Conservation (phyloP, 306 rosid species). For the Pueraria montana region DNA sequence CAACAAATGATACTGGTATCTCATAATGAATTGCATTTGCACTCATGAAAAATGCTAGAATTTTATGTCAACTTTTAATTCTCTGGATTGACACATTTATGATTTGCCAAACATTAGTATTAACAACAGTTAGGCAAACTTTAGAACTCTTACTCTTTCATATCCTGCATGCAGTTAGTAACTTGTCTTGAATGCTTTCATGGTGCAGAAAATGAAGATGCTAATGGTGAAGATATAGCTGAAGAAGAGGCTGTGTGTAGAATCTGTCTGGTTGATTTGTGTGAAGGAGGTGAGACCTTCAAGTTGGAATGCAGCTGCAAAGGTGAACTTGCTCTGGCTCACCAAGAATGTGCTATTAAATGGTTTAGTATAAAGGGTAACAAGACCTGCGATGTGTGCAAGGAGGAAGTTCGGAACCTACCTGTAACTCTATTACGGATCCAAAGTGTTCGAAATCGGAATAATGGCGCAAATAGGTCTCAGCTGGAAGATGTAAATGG, state of each 20-base stretch:
- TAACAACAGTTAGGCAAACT: conserved; percentile 20
- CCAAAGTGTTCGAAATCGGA: conserved; percentile 74
- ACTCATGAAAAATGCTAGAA: conserved; percentile 21
- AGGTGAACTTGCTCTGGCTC: conserved; percentile 99
- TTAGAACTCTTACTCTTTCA: neutral
- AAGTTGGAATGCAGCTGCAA: conserved; percentile 99
- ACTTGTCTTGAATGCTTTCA: conserved; percentile 38
- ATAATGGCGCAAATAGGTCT: conserved; percentile 63
- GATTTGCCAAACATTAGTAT: conserved; percentile 22
- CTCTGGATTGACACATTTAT: neutral
- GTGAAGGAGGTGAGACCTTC: conserved; percentile 98
- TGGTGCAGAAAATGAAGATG: conserved; percentile 68
- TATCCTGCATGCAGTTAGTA: conserved; percentile 22
- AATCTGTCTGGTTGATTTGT: conserved; percentile 86
- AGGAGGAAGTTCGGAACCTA: conserved; percentile 85
- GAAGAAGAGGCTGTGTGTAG: conserved; percentile 99
- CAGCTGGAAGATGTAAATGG: conserved; percentile 65
- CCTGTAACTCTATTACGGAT: conserved; percentile 89
- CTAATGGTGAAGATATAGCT: conserved; percentile 88
- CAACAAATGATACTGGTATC: conserved; percentile 71
- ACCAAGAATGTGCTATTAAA: conserved; percentile 93
- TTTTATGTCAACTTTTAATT: conserved; percentile 32
- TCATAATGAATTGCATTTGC: conserved; percentile 25
- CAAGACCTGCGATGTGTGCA: conserved; percentile 94
- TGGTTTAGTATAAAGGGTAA: conserved; percentile 99